phyloP scores from a whole-genome alignment of 78 protist species.

The Dictyostelium capitatum region DNA sequence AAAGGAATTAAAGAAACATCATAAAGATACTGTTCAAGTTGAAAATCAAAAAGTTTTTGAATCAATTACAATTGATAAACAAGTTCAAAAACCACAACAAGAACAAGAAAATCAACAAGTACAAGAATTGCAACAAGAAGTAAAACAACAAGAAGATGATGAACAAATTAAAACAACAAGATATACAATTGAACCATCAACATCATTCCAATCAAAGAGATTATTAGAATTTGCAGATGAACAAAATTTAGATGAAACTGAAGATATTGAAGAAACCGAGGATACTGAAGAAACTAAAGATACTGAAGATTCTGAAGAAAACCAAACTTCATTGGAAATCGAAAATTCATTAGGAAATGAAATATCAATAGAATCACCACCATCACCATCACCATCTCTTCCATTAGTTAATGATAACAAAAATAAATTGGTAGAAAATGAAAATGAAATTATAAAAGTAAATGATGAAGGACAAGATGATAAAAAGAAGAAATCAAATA shows the following conservation, averaged over 20 bases:
- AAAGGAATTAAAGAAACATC: not conserved
- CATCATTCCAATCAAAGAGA: too few relatives aligned
- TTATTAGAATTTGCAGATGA: not conserved
- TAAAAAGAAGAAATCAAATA: not conserved
- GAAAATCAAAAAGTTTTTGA: not conserved
- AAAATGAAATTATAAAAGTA: not conserved
- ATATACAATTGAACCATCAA: too few relatives aligned
- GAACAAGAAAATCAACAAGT: not conserved
- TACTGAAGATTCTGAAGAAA: too few relatives aligned
- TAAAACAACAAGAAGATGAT: not conserved
- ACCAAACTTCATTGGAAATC: too few relatives aligned
- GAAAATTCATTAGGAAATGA: too few relatives aligned
- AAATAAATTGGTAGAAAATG: not conserved
- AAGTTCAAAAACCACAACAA: not conserved
- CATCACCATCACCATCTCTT: too few relatives aligned
- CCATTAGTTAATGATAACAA: too few relatives aligned
- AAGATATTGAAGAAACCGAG: not conserved
- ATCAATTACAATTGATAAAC: too few relatives aligned
- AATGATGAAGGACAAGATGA: not conserved
- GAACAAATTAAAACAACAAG: too few relatives aligned
- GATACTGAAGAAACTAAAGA: not conserved
- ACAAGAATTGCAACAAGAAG: not conserved
- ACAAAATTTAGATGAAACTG: not conserved
- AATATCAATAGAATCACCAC: too few relatives aligned
- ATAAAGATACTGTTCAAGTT: not conserved